These are phyloP conservation scores for Dioszegia hungarica DNA, from an alignment of 768 basidiomycete species.

Conservation along the genomic window DNA sequence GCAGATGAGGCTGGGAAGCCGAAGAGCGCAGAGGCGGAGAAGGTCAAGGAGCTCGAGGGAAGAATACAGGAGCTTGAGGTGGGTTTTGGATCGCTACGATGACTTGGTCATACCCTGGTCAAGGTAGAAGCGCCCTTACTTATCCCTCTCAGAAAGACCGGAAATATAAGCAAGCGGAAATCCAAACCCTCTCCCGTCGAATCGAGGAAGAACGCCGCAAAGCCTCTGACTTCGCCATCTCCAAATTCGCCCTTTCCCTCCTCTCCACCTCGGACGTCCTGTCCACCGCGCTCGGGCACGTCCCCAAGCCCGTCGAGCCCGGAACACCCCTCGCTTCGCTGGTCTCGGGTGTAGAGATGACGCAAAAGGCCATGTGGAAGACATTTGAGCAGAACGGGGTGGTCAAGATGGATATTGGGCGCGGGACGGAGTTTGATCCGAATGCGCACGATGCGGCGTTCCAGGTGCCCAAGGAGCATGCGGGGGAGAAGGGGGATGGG, in stretches of 20 bases:
- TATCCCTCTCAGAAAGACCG: slow-evolving; percentile 63
- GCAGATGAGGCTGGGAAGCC: slow-evolving; percentile 13
- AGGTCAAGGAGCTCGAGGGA: slow-evolving; percentile 24
- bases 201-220: slow-evolving; percentile 85
- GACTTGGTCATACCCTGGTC: no score
- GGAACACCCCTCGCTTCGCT: slow-evolving; percentile 54
- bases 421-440: slow-evolving; percentile 87
- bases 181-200: slow-evolving; percentile 88
- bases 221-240: slow-evolving; percentile 87
- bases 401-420: slow-evolving; percentile 78
- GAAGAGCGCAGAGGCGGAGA: slow-evolving; percentile 26
- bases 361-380: slow-evolving; percentile 80
- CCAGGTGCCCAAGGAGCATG: slow-evolving; percentile 62
- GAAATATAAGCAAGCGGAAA: slow-evolving; percentile 90
- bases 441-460: slow-evolving; percentile 93
- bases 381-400: slow-evolving; percentile 89
- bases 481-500: slow-evolving; percentile 69
- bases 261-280: slow-evolving; percentile 63
- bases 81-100: slow-evolving; percentile 56
- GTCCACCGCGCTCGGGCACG: slow-evolving; percentile 46
- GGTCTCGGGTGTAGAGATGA: slow-evolving; percentile 82
- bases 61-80: slow-evolving; percentile 62
- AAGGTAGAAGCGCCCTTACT: neutral
- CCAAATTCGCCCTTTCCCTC: slow-evolving; percentile 66
- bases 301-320: slow-evolving; percentile 43